These are phyloP conservation scores for Penicillium waksmanii DNA, from an alignment of 495 filamentous ascomycete genomes.

Conservation along the genomic window DNA sequence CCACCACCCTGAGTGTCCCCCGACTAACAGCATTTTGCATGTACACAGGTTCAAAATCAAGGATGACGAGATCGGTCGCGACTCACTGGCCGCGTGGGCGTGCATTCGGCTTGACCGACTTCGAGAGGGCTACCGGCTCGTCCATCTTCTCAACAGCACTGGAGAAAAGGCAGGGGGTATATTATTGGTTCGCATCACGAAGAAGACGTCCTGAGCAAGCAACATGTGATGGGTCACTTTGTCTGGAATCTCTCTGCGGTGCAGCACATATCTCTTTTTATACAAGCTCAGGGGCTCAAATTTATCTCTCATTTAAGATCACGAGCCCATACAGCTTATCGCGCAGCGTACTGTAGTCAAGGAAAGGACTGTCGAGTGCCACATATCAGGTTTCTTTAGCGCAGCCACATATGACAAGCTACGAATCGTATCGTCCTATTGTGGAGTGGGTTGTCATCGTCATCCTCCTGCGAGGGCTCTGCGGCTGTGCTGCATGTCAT, in stretches of 20 bases:
- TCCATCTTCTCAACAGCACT: constrained; percentile 69
- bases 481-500: background rate
- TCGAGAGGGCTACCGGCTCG: constrained; percentile 71
- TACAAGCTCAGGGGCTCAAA: background rate
- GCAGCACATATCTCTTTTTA: background rate
- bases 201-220: constrained; percentile 44
- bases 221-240: constrained; percentile 14
- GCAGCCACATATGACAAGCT: constrained; percentile 2
- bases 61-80: constrained; percentile 76
- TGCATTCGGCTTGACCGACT: constrained; percentile 84
- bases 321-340: background rate
- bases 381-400: constrained; percentile 8
- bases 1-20: background rate
- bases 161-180: constrained; percentile 65
- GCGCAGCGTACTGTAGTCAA: constrained; percentile 11
- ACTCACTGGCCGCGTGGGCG: constrained; percentile 82
- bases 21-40: constrained; percentile 19
- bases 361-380: background rate
- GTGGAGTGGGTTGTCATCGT: background rate
- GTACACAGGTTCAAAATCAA: constrained; percentile 76
- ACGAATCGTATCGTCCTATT: background rate
- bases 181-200: constrained; percentile 70
- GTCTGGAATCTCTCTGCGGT: background rate
- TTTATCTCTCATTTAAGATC: background rate
- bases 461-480: background rate